Percentiles rank a stretch among this genome's conserved stretches.
These are phyloP conservation scores for Telfairia occidentalis DNA, from an alignment of 331 rosid species.

Conservation along the genomic window DNA sequence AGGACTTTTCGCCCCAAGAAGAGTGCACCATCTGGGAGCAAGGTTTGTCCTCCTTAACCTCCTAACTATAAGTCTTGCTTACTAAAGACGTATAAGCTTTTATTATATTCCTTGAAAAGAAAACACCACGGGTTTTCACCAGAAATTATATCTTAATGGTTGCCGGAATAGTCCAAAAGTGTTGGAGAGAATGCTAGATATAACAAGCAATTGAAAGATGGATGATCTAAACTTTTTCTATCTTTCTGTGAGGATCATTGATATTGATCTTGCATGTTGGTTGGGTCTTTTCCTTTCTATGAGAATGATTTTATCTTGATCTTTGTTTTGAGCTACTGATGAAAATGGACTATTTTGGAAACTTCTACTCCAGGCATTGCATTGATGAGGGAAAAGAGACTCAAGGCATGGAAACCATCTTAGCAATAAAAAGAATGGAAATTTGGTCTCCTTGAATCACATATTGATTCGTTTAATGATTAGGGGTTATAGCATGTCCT, in stretches of 20 bases:
- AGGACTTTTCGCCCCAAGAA: constrained; percentile 96
- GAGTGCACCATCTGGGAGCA: constrained; percentile 96
- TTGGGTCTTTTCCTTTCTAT: background rate
- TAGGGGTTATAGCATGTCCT: background rate
- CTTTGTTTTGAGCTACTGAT: background rate
- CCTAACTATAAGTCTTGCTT: background rate
- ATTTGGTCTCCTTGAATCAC: background rate
- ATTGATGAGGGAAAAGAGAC: background rate
- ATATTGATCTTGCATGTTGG: background rate
- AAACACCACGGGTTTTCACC: background rate
- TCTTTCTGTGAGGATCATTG: background rate
- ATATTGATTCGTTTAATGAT: background rate
- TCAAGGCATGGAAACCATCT: background rate
- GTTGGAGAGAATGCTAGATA: background rate
- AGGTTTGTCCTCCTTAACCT: constrained; percentile 45
- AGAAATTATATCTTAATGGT: background rate
- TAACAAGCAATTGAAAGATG: background rate
- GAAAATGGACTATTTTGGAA: background rate
- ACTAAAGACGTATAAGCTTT: background rate
- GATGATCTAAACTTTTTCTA: background rate
- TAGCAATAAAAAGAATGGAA: background rate
- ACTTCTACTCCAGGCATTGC: background rate
- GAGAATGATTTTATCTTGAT: background rate
- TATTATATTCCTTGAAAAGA: background rate
- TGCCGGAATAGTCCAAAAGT: background rate